Percentiles rank a stretch among this genome's conserved stretches.
These are phyloP conservation scores for Colletotrichum sp. DNA, from an alignment of 2,329 filamentous ascomycete species.

Conservation along the genomic window DNA sequence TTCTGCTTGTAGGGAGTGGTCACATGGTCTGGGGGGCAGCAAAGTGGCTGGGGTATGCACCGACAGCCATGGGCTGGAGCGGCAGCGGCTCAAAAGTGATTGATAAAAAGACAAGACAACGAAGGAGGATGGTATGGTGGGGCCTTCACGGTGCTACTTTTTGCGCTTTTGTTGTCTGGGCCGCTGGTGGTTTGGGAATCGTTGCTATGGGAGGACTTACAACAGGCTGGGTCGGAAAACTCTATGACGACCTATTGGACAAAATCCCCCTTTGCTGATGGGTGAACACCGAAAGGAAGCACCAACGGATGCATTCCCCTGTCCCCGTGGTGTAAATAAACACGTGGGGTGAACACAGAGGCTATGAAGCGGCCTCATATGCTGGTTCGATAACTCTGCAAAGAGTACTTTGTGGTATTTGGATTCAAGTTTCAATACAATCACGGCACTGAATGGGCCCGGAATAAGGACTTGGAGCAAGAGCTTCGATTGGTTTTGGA, in stretches of 20 bases:
- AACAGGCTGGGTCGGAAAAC: slow-evolving; percentile 78
- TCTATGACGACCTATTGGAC: slow-evolving; percentile 77
- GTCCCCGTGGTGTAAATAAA: background rate
- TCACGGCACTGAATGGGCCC: background rate
- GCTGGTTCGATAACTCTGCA: background rate
- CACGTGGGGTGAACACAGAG: background rate
- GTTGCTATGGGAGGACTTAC: slow-evolving; percentile 74
- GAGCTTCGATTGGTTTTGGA: background rate
- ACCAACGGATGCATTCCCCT: background rate
- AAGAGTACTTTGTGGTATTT: background rate
- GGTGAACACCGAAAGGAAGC: background rate
- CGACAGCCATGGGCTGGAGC: slow-evolving; percentile 56
- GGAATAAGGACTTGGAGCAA: background rate
- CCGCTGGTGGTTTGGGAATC: slow-evolving; percentile 79
- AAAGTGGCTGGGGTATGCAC: slow-evolving; percentile 76
- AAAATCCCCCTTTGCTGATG: slow-evolving; percentile 24
- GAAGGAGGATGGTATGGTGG: slow-evolving; percentile 72
- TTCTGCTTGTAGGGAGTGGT: slow-evolving; percentile 72
- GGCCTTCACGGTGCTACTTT: slow-evolving; percentile 70
- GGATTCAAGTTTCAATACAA: background rate
- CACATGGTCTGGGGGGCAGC: slow-evolving; percentile 87
- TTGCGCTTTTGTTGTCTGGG: slow-evolving; percentile 72
- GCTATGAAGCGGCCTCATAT: background rate
- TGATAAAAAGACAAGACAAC: slow-evolving; percentile 56
- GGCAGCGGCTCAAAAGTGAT: slow-evolving; percentile 45